Evolutionary conservation across 176 grass and related monocot genomes (phyloP), one percentile per base, ranked within the genome.

Genomic region (Cocos nucifera): DNA sequence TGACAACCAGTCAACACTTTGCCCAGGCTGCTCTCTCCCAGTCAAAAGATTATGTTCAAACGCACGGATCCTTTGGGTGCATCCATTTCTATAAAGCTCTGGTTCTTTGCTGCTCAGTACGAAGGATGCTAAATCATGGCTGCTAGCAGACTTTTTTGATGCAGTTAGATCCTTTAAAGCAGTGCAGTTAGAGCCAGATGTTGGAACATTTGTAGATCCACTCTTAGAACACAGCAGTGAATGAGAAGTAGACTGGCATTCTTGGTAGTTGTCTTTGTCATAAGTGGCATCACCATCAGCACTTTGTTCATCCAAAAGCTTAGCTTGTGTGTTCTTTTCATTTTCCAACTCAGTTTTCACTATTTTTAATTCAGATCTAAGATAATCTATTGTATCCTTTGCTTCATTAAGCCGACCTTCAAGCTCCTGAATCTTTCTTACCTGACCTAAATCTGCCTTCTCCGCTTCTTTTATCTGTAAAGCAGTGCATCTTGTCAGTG

Each of bases 11-110:
- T 73, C 76, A 61, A 61, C 70, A 52, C 72, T 86, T 79, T 71
- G 51, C 67, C 58, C 66, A 64, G 59, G 21, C 27, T 57, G 61
- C 56, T 66, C 61, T 73, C 75, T 74, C 28, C 69, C 58, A 63
- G 28, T 51, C 50, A 65, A 54, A 63, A 59, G 56, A 19, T 35
- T 78, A 63, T 85, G 92, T 57, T 82, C 75, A 66, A 97, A 56
- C 73, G 93, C 93, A 30, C 50, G 85, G 53, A 98, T 85, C 28
- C 93, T 73, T 49, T 98, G 87, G 50, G 84, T 98, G 69, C 79
- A 89, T 14, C 93, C 81, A 63, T 70, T 85, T 64, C 85, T 75
- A 68, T 73, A 82, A 39, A 82, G 74, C 28, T 86, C 83, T n/a
- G 50, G 69, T 55, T 90, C 84, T 61, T 90, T 82, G 71, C 71